A percentile compares a stretch with the other conserved stretches of the same genome.
Conservation (phyloP, 2,329 filamentous ascomycete genomes). For the Penicillium glabrum region DNA sequence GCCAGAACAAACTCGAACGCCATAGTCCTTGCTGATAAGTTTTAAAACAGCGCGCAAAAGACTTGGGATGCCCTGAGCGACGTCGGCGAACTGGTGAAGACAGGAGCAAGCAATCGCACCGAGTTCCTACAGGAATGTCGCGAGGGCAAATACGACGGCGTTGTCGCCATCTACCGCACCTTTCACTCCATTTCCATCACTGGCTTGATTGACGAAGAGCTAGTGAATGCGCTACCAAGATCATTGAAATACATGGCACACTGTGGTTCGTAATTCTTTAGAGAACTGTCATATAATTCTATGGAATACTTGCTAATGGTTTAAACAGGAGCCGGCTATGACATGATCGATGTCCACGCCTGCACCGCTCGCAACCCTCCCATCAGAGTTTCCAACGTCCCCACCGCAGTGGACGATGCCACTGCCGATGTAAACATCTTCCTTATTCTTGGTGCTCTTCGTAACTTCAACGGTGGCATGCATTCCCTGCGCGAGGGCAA, state of each 20-base stretch:
- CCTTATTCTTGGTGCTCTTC: conserved; percentile 74
- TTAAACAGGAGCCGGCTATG: conserved; percentile 72
- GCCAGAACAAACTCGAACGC: neutral
- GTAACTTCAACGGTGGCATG: conserved; percentile 70
- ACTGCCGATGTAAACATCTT: conserved; percentile 82
- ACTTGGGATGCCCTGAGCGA: conserved; percentile 62
- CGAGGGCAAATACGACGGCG: conserved; percentile 65
- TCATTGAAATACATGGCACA: conserved; percentile 40
- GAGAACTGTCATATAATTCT: neutral
- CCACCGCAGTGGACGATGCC: conserved; percentile 76
- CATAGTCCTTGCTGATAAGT: neutral
- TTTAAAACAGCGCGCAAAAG: conserved; percentile 52
- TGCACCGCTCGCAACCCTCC: conserved; percentile 61
- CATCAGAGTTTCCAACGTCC: conserved; percentile 76
- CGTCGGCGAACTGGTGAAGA: conserved; percentile 65
- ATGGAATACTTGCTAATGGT: neutral
- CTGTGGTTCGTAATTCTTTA: conserved; percentile 32
- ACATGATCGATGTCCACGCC: conserved; percentile 72
- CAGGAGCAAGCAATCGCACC: conserved; percentile 60
- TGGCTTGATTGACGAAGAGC: conserved; percentile 68
- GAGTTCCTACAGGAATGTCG: conserved; percentile 70
- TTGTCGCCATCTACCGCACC: conserved; percentile 68
- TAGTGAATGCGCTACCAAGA: conserved; percentile 55
- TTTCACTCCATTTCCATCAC: conserved; percentile 65
- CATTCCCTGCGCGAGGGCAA: conserved; percentile 62